These are phyloP conservation scores for Linum lewisii DNA, from an alignment of 345 rosid species.

Conservation along the genomic window DNA sequence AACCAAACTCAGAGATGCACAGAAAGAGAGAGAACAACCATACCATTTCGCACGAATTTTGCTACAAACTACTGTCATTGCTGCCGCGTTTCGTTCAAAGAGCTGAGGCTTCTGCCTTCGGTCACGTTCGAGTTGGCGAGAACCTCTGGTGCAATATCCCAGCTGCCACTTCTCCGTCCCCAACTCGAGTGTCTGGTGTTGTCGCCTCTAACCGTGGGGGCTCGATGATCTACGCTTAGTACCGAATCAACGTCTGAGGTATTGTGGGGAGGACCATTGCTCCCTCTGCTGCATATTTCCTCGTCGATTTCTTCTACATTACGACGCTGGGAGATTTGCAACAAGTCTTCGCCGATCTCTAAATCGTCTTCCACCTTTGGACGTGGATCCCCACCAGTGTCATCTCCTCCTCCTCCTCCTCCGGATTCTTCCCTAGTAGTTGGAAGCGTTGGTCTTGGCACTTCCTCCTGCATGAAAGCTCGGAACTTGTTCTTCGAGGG, in stretches of 20 bases:
- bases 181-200: slow-evolving; percentile 54
- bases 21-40: background rate
- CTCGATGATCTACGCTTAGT: slow-evolving; percentile 47
- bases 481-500: slow-evolving; percentile 77
- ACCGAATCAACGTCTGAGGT: slow-evolving; percentile 42
- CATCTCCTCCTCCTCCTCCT: slow-evolving; percentile 38
- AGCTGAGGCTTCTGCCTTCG: slow-evolving; percentile 40
- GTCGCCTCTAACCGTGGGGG: slow-evolving; percentile 54
- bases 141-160: slow-evolving; percentile 57
- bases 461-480: slow-evolving; percentile 55
- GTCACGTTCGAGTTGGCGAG: slow-evolving; percentile 38
- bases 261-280: slow-evolving; percentile 50
- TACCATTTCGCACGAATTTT: background rate
- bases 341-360: slow-evolving; percentile 80
- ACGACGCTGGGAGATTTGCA: slow-evolving; percentile 83
- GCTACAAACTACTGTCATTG: slow-evolving; percentile 14
- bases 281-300: slow-evolving; percentile 55
- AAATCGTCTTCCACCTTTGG: slow-evolving; percentile 88
- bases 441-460: slow-evolving; percentile 36
- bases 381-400: slow-evolving; percentile 45
- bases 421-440: slow-evolving; percentile 31
- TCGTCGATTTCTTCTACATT: slow-evolving; percentile 53
- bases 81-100: slow-evolving; percentile 33
- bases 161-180: slow-evolving; percentile 78
- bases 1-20: too few relatives aligned